Evolutionary conservation across 1,139 yeast genomes (phyloP).

Genomic region (Yarrowia galli): DNA sequence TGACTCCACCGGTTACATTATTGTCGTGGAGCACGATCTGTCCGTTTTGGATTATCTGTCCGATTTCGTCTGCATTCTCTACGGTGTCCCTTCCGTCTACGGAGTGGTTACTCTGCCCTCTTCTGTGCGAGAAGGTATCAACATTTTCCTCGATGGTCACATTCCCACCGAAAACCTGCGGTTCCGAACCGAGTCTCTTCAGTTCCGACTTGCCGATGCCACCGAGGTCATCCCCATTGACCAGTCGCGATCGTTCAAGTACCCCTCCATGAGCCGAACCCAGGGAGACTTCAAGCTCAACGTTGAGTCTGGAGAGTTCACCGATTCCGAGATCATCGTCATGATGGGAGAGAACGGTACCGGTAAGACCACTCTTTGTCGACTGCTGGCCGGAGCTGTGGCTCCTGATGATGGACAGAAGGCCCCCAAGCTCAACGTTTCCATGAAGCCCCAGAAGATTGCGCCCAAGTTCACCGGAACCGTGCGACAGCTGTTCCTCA

Average conservation of each 20-base stretch:
- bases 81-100: constrained; percentile 97
- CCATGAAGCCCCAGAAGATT: constrained; percentile 98
- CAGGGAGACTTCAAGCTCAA: constrained; percentile 92
- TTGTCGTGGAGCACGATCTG: constrained; percentile 97
- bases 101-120: constrained; percentile 97
- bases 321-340: constrained; percentile 94
- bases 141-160: constrained; percentile 96
- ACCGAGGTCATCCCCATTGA: constrained; percentile 78
- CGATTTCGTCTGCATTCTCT: constrained; percentile 92
- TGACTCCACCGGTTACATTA: constrained; percentile 76
- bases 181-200: constrained; percentile 93
- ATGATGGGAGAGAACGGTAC: constrained; percentile 99
- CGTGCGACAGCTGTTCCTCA: constrained; percentile 94
- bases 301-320: constrained; percentile 86
- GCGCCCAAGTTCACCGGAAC: constrained; percentile 99
- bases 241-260: constrained; percentile 75
- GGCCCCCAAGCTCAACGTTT: constrained; percentile 87
- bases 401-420: constrained; percentile 80
- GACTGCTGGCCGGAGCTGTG: constrained; percentile 89
- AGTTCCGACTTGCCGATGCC: constrained; percentile 93
- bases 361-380: constrained; percentile 97
- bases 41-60: constrained; percentile 96
- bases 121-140: constrained; percentile 98
- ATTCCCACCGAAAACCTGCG: constrained; percentile 96
- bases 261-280: constrained; percentile 85